Conservation (phyloP, 2,329 filamentous ascomycete genomes). For the Fusarium liriodendri region DNA sequence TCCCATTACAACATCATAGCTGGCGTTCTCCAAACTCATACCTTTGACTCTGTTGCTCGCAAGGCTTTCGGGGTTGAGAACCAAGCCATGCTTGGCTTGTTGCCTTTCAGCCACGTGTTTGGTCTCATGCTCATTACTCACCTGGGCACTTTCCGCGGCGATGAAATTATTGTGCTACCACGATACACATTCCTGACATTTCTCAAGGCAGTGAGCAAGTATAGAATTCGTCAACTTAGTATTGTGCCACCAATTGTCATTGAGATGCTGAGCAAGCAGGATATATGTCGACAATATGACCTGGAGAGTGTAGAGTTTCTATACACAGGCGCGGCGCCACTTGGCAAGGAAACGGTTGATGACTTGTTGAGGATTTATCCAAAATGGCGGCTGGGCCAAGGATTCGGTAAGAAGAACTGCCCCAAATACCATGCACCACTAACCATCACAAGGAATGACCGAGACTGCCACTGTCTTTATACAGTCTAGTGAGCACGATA, state of each 20-base stretch:
- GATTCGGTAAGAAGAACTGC: conserved; percentile 67
- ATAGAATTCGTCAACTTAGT: conserved; percentile 24
- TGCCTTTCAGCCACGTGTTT: conserved; percentile 87
- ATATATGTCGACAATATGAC: conserved; percentile 23
- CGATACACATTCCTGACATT: conserved; percentile 78
- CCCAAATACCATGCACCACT: conserved; percentile 36
- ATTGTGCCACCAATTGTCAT: conserved; percentile 29
- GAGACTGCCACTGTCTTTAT: conserved; percentile 24
- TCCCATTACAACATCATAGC: conserved; percentile 83
- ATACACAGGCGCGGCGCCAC: conserved; percentile 68
- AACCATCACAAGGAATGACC: conserved; percentile 64
- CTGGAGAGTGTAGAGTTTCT: conserved; percentile 18
- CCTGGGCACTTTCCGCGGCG: conserved; percentile 74
- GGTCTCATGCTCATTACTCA: conserved; percentile 78
- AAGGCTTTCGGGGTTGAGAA: conserved; percentile 52
- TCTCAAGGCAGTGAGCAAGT: conserved; percentile 49
- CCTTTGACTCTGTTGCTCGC: conserved; percentile 52
- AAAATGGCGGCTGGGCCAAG: conserved; percentile 74
- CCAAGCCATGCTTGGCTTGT: conserved; percentile 69
- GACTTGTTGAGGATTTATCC: conserved; percentile 72
- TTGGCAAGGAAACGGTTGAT: conserved; percentile 75
- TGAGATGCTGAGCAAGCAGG: conserved; percentile 7
- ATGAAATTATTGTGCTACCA: conserved; percentile 78
- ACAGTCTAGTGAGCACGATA: conserved; percentile 64
- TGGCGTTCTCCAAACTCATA: conserved; percentile 72